Conservation (phyloP, 306 rosid species). For the Rosa lucieae region DNA sequence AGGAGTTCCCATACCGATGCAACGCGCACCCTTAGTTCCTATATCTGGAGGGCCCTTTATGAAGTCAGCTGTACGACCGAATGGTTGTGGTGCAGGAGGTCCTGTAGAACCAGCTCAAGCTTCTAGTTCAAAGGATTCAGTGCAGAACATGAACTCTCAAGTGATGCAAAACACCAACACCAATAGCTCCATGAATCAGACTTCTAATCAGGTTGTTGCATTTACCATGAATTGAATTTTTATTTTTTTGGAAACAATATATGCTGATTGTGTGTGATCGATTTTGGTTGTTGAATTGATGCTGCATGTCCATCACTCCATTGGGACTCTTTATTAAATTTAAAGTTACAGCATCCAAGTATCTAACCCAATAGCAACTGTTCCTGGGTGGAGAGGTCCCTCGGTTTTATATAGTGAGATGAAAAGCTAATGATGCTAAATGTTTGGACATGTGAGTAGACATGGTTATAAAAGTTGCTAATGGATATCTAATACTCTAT, state of each 20-base stretch:
- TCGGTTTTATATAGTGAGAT: not conserved
- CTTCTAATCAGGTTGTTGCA: conserved; percentile 54
- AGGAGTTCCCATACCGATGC: conserved; percentile 64
- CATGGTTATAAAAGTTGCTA: conserved; percentile 5
- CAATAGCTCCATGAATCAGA: conserved; percentile 39
- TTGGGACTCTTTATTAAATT: conserved; percentile 10
- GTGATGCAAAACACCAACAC: conserved; percentile 38
- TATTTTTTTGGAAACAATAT: conserved; percentile 12
- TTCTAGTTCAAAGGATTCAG: conserved; percentile 49
- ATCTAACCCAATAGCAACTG: not conserved
- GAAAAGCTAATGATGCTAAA: not conserved
- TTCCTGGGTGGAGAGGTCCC: not conserved
- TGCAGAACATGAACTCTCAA: conserved; percentile 44
- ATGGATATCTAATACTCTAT: conserved; percentile 2
- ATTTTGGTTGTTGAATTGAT: conserved; percentile 1
- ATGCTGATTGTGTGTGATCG: not conserved
- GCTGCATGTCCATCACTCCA: not conserved
- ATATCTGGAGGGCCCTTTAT: conserved; percentile 49
- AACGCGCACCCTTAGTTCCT: conserved; percentile 41
- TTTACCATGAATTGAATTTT: conserved; percentile 7
- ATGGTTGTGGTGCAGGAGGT: conserved; percentile 49
- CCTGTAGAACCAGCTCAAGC: conserved; percentile 45
- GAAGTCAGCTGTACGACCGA: conserved; percentile 40
- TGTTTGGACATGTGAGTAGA: not conserved
- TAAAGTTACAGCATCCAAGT: not conserved